A percentile compares a stretch with the other conserved stretches of the same genome.
Conservation (phyloP, 2,329 filamentous ascomycete genomes). For the Fusarium newnesense region DNA sequence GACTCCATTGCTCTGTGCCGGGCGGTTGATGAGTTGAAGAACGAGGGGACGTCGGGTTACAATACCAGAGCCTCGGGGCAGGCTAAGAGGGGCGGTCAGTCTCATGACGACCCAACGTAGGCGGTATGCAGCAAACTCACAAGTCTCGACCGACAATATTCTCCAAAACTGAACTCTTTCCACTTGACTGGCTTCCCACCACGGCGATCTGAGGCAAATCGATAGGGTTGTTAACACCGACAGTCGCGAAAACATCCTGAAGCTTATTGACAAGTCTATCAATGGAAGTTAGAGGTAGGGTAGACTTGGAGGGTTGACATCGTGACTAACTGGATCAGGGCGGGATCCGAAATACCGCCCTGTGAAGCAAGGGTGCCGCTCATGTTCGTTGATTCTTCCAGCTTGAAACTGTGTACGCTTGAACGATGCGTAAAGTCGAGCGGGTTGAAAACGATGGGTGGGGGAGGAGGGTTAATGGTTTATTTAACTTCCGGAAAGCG, state of each 20-base stretch:
- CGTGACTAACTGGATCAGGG: conserved; percentile 68
- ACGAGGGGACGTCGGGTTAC: conserved; percentile 96
- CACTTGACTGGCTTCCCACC: conserved; percentile 97
- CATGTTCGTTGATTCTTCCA: conserved; percentile 43
- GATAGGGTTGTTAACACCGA: conserved; percentile 99
- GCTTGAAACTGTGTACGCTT: conserved; percentile 14
- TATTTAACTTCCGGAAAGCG: conserved; percentile 30
- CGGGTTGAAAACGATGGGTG: conserved; percentile 22
- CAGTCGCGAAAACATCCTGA: conserved; percentile 98
- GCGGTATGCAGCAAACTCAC: conserved; percentile 65
- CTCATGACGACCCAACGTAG: conserved; percentile 4
- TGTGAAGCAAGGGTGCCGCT: conserved; percentile 53
- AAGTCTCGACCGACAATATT: conserved; percentile 99
- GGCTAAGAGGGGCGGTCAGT: conserved; percentile 61
- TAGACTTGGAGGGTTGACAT: conserved; percentile 24
- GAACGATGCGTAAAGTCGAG: conserved; percentile 18
- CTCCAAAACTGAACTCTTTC: conserved; percentile 98
- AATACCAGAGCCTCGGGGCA: conserved; percentile 97
- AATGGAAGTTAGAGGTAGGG: conserved; percentile 35
- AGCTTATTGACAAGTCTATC: conserved; percentile 93
- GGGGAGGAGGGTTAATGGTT: conserved; percentile 25
- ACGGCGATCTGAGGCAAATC: conserved; percentile 98
- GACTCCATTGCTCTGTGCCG: conserved; percentile 78
- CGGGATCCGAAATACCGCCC: conserved; percentile 73
- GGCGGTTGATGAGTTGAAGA: conserved; percentile 95